Conservation (phyloP, 2,329 filamentous ascomycete species). For the Trichoderma cornu-damae region DNA sequence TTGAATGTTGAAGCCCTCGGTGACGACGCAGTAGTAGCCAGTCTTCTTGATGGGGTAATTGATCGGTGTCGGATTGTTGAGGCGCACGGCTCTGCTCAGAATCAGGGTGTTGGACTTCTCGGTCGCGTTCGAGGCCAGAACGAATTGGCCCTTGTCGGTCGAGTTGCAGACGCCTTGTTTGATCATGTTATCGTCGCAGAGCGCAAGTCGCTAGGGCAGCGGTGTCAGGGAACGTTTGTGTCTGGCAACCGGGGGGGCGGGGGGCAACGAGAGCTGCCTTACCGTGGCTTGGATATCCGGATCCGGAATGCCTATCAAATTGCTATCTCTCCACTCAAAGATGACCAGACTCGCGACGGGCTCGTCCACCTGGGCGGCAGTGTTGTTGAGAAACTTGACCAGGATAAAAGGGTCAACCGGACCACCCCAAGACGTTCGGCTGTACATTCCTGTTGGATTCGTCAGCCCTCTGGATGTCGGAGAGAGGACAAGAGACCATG, state of each 20-base stretch:
- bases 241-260: not conserved
- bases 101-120: constrained; percentile 66
- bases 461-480: constrained; percentile 13
- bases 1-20: constrained; percentile 60
- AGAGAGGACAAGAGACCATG: not conserved
- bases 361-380: constrained; percentile 55
- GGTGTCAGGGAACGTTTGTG: constrained; percentile 14
- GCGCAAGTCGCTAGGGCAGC: constrained; percentile 43
- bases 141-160: constrained; percentile 77
- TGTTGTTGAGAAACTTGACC: constrained; percentile 65
- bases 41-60: constrained; percentile 85
- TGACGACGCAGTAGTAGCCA: constrained; percentile 92
- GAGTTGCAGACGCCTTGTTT: constrained; percentile 65
- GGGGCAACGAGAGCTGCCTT: constrained; percentile 29
- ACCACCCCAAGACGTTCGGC: constrained; percentile 81
- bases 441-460: constrained; percentile 72
- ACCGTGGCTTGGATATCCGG: constrained; percentile 51
- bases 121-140: constrained; percentile 71
- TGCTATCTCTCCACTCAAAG: constrained; percentile 88
- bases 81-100: constrained; percentile 72
- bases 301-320: constrained; percentile 66
- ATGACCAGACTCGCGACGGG: constrained; percentile 78
- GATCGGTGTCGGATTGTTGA: constrained; percentile 68
- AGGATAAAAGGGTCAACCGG: constrained; percentile 83
- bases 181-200: constrained; percentile 72